phyloP scores from a whole-genome alignment of 805 yeast species.

The Naumovozyma baii region DNA sequence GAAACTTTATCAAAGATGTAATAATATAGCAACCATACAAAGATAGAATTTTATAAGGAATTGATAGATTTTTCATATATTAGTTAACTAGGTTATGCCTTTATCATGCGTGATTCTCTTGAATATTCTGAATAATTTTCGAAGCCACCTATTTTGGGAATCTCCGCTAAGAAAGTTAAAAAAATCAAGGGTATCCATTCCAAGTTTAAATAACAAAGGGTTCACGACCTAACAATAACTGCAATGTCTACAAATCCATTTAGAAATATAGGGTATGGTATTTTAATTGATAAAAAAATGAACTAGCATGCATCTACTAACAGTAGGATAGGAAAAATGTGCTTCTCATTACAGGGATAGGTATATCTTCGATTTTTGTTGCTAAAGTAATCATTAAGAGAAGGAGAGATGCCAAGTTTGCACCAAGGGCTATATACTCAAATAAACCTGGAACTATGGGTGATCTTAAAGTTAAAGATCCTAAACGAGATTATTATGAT shows the following conservation, averaged over 20 bases:
- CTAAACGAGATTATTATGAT: conserved; percentile 15
- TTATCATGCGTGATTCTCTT: too few relatives aligned
- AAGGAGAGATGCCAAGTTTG: conserved; percentile 31
- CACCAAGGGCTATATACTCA: conserved; percentile 24
- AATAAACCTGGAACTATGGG: conserved; percentile 2
- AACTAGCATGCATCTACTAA: background rate
- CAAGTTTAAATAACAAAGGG: background rate
- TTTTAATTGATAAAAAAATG: background rate
- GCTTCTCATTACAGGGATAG: conserved; percentile 19
- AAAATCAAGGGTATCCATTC: too few relatives aligned
- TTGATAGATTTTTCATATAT: background rate
- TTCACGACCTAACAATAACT: background rate
- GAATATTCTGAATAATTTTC: too few relatives aligned
- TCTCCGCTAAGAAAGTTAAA: too few relatives aligned
- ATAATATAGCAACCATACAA: background rate
- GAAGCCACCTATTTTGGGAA: too few relatives aligned
- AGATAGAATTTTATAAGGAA: background rate
- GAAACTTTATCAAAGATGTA: conserved; percentile 37
- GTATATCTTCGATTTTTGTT: conserved; percentile 20
- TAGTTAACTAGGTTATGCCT: too few relatives aligned
- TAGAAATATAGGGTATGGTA: conserved; percentile 25
- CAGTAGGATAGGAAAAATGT: conserved; percentile 20
- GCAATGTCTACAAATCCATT: conserved; percentile 11
- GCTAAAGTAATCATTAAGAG: conserved; percentile 26
- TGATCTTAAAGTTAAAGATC: conserved; percentile 4